Percentiles rank a stretch among this genome's conserved stretches.
These are phyloP conservation scores for Ceratocystis ficicola DNA, from an alignment of 2,329 filamentous ascomycete species.

Conservation along the genomic window DNA sequence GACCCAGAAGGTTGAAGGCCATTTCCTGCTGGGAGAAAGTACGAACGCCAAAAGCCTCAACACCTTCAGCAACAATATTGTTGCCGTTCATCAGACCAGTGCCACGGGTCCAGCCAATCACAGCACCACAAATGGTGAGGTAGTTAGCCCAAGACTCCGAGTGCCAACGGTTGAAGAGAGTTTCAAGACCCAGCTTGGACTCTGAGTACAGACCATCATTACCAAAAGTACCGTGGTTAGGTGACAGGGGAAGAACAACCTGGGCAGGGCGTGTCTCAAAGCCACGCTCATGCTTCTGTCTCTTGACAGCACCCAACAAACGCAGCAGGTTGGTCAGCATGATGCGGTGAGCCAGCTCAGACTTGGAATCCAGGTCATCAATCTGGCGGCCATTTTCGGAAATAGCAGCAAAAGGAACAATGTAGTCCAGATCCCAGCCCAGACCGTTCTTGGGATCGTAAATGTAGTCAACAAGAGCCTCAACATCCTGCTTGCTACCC, in stretches of 20 bases:
- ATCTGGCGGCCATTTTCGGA: conserved; percentile 97
- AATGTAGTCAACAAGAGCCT: conserved; percentile 88
- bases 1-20: conserved; percentile 93
- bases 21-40: conserved; percentile 99
- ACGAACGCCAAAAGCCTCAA: conserved; percentile 90
- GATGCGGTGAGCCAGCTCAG: conserved; percentile 93
- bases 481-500: conserved; percentile 94
- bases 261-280: conserved; percentile 94
- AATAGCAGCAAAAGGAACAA: conserved; percentile 93
- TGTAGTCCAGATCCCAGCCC: conserved; percentile 94
- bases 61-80: conserved; percentile 92
- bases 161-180: conserved; percentile 96
- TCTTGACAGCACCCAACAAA: conserved; percentile 79
- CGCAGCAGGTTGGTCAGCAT: conserved; percentile 97
- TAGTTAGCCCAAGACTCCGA: conserved; percentile 96
- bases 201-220: conserved; percentile 97
- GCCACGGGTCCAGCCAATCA: conserved; percentile 98
- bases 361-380: conserved; percentile 91
- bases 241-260: conserved; percentile 87
- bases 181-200: conserved; percentile 93
- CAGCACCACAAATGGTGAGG: conserved; percentile 93
- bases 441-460: conserved; percentile 93
- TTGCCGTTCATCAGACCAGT: conserved; percentile 97
- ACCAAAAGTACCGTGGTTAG: conserved; percentile 96
- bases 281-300: conserved; percentile 73